Conservation (phyloP, 768 basidiomycete genomes). For the Psilocybe sp. region DNA sequence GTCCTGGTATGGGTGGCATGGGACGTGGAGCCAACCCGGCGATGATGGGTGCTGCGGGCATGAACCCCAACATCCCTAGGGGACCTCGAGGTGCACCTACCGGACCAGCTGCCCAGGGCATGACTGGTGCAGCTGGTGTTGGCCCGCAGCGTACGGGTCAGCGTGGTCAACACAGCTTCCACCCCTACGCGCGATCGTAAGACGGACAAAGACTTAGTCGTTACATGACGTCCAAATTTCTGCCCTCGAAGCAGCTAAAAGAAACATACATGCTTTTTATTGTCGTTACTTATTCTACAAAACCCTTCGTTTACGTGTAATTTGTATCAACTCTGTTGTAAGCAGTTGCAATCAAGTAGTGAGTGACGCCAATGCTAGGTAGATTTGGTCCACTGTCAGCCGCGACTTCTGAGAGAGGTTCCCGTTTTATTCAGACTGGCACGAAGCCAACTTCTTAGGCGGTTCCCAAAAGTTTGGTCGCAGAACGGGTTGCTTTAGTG, state of each 20-base stretch:
- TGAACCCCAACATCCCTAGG: slow-evolving; percentile 60
- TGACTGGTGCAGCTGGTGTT: slow-evolving; percentile 54
- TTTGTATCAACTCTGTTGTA: too few species aligned
- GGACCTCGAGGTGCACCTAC: slow-evolving; percentile 60
- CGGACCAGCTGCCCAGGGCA: slow-evolving; percentile 39
- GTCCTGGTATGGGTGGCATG: slow-evolving; percentile 30
- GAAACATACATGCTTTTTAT: background rate
- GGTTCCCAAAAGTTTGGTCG: too few species aligned
- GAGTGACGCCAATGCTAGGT: too few species aligned
- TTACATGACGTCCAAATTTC: too few species aligned
- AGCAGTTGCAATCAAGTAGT: too few species aligned
- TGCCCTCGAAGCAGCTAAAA: too few species aligned
- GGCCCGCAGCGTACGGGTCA: slow-evolving; percentile 74
- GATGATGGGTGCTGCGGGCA: slow-evolving; percentile 40
- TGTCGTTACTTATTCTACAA: background rate
- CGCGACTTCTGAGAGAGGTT: too few species aligned
- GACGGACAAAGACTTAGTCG: too few species aligned
- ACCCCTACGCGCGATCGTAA: slow-evolving; percentile 72
- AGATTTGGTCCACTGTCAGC: too few species aligned
- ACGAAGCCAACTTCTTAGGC: too few species aligned
- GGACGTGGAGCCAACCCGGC: slow-evolving; percentile 41
- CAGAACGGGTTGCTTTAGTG: too few species aligned
- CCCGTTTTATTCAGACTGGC: too few species aligned
- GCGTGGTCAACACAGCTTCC: slow-evolving; percentile 78
- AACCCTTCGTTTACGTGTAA: background rate